Base-by-base conservation (phyloP, 148 eudicot species). In the Chenopodium suecicum region DNA sequence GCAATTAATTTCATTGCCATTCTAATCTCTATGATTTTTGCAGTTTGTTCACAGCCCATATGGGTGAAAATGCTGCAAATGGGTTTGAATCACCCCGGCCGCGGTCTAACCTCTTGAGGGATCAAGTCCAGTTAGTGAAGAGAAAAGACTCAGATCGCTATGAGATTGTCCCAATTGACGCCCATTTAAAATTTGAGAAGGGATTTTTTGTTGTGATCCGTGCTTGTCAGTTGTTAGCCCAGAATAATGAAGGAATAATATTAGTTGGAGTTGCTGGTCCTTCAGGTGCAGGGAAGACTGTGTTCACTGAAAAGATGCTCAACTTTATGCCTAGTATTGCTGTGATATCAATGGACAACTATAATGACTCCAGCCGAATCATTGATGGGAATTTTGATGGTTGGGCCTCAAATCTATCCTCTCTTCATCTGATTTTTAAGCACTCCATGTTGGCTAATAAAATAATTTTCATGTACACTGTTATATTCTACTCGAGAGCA, bases 351-450 rank as follows among this genome's bases (percentile, higher is more conserved):
- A 94, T 94, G 98, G 98, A 94, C 82, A 87, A 91, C 85, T 92
- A 94, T 82, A 94, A 94, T 80, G 98, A 94, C 73, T 84, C 94
- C 74, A 90, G 91, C 75, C 93, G 95, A 75, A 84, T 94, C 73
- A 87, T 94, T 71, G 98, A 94, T 85, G 98, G 98, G 67, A 94
- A 94, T 85, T 94, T 89, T 79, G 98, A 94, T 69, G 98, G 95
- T 94, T 87, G 85, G 87, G 31, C 44, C 10, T 62, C 66, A 44
- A 47, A 83, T 72, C 69, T 29, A 71, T 76, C 19, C 72, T 52
- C 60, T 73, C 12, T 63, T 56, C 54, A 54, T 41, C 56, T 58
- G 20, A 41, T 22, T 73, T 47, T 31, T 47, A 25, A 0, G 44
- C 16, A 3, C 50, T 31, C 54, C 29, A 52, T 77, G 32, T 50